Evolutionary conservation across 768 basidiomycete species (phyloP).

Genomic region (Pisolithus orientalis): DNA sequence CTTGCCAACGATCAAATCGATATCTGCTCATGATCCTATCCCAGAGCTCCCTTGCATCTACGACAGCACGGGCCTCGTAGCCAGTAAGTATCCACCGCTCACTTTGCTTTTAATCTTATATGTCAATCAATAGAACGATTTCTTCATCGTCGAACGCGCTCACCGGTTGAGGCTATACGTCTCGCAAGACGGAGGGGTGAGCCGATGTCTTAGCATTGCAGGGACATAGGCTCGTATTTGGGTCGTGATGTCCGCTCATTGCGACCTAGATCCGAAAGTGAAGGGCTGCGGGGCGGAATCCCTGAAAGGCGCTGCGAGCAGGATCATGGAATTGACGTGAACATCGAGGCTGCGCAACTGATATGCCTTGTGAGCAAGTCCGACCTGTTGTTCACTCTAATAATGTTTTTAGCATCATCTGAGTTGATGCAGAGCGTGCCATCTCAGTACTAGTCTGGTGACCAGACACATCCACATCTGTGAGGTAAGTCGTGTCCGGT

Average conservation of each 20-base stretch:
- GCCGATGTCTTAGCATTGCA: conserved; percentile 79
- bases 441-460: too few species aligned
- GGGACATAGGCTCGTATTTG: conserved; percentile 80
- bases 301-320: conserved; percentile 85
- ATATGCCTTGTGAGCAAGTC: too few species aligned
- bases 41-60: conserved; percentile 76
- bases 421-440: too few species aligned
- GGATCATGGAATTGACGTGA: conserved; percentile 75
- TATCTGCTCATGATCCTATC: conserved; percentile 46
- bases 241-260: conserved; percentile 67
- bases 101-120: conserved; percentile 50
- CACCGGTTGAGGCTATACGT: conserved; percentile 92
- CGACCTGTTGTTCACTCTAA: too few species aligned
- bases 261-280: conserved; percentile 62
- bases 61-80: conserved; percentile 59
- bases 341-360: conserved; percentile 44
- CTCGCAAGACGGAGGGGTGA: conserved; percentile 90
- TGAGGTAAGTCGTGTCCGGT: too few species aligned
- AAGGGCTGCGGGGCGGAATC: conserved; percentile 60
- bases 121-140: background rate
- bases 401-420: too few species aligned
- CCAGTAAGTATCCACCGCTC: conserved; percentile 76
- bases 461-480: too few species aligned
- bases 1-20: conserved; percentile 5
- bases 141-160: conserved; percentile 10